Percentiles rank a stretch among this genome's conserved stretches.
Evolutionary conservation across 371 early-diverging fungal genomes (phyloP).

Genomic region (Mortierella sp.): DNA sequence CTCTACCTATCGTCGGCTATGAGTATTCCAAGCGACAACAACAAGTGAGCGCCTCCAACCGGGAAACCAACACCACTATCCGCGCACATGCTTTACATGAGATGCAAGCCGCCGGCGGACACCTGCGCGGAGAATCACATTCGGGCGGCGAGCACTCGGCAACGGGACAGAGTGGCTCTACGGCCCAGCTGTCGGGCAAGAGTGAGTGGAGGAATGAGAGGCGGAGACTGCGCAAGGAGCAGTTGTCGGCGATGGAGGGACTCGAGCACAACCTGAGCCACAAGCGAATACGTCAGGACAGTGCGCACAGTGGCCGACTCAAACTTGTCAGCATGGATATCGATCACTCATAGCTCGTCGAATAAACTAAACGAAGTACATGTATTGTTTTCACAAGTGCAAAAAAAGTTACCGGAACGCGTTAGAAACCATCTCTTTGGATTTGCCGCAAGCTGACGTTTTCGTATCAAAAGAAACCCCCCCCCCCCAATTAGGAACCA

Average conservation of each 20-base stretch:
- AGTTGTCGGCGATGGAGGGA: slow-evolving; percentile 26
- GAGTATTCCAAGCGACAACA: slow-evolving; percentile 63
- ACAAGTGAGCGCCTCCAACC: slow-evolving; percentile 21
- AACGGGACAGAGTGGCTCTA: background rate
- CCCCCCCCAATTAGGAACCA: no score
- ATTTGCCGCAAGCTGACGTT: no score
- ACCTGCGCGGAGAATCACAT: slow-evolving; percentile 25
- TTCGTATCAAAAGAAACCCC: no score
- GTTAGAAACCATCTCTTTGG: no score
- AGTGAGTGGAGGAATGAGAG: slow-evolving; percentile 47
- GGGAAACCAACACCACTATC: slow-evolving; percentile 17
- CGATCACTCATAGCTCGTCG: slow-evolving; percentile 15
- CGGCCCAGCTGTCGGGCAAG: slow-evolving; percentile 1
- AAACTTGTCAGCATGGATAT: slow-evolving; percentile 46
- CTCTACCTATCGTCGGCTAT: slow-evolving; percentile 68
- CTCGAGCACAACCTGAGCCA: slow-evolving; percentile 32
- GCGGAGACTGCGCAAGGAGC: slow-evolving; percentile 42
- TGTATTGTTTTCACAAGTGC: no score
- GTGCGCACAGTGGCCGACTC: slow-evolving; percentile 10
- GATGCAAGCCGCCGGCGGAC: slow-evolving; percentile 22
- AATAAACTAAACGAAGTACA: background rate
- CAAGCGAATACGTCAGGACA: slow-evolving; percentile 39
- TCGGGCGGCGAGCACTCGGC: background rate
- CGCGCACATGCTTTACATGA: slow-evolving; percentile 12
- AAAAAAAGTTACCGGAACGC: no score